phyloP scores from a whole-genome alignment of 2,329 filamentous ascomycete genomes.

The Claviceps arundinis region DNA sequence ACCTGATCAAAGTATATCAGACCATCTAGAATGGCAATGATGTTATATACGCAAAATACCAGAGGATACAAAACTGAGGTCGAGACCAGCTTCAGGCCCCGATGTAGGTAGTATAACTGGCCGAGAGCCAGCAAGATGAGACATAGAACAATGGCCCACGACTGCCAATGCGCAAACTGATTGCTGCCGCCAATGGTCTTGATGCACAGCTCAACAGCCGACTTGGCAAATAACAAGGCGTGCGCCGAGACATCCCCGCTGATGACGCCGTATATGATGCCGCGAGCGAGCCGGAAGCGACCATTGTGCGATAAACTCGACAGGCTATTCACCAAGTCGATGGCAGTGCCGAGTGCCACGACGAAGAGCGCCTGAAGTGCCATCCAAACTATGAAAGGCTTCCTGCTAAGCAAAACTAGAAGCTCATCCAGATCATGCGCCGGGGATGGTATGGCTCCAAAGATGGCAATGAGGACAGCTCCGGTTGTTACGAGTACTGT shows the following conservation, averaged over 20 bases:
- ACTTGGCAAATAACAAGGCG: constrained; percentile 85
- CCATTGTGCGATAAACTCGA: constrained; percentile 44
- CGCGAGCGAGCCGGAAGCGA: constrained; percentile 61
- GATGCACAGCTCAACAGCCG: constrained; percentile 86
- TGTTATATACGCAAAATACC: constrained; percentile 98
- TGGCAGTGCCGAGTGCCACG: constrained; percentile 48
- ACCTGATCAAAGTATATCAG: constrained; percentile 93
- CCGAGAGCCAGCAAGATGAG: constrained; percentile 72
- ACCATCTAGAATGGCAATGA: constrained; percentile 92
- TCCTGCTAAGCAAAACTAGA: constrained; percentile 57
- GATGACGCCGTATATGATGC: constrained; percentile 78
- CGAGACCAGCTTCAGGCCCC: constrained; percentile 85
- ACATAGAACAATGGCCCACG: constrained; percentile 77
- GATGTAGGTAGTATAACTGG: constrained; percentile 90
- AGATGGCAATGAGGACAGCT: constrained; percentile 83
- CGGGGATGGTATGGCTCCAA: constrained; percentile 86
- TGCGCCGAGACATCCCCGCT: constrained; percentile 91
- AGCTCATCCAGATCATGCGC: constrained; percentile 79
- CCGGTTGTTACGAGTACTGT: constrained; percentile 79
- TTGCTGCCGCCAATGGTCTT: constrained; percentile 75
- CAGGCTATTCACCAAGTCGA: constrained; percentile 40
- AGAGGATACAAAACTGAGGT: constrained; percentile 93
- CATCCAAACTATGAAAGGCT: constrained; percentile 82
- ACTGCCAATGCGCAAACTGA: constrained; percentile 90
- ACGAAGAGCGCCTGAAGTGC: constrained; percentile 63